phyloP scores from a whole-genome alignment of 805 yeast species.

The Sugiyamaella smithiae region DNA sequence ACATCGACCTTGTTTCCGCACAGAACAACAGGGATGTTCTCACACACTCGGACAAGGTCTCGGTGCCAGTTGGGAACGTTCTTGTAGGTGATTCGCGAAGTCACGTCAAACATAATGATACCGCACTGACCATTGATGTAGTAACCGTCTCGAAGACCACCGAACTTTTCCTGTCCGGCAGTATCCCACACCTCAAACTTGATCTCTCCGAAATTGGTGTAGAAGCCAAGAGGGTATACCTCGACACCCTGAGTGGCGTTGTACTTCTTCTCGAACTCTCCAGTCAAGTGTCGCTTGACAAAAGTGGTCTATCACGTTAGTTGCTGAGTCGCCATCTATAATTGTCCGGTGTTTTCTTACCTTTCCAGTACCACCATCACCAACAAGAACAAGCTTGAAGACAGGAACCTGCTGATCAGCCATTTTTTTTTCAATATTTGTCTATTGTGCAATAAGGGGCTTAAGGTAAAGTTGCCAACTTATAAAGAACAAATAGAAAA shows the following conservation, averaged over 20 bases:
- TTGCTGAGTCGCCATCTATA: background rate
- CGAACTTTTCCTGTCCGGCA: slow-evolving; percentile 99
- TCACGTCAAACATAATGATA: slow-evolving; percentile 99
- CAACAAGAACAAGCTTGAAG: slow-evolving; percentile 97
- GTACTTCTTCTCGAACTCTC: slow-evolving; percentile 98
- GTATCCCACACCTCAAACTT: slow-evolving; percentile 99
- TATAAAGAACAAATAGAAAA: slow-evolving; percentile 11
- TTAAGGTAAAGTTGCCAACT: slow-evolving; percentile 2
- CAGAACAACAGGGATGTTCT: slow-evolving; percentile 97
- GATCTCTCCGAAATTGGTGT: slow-evolving; percentile 98
- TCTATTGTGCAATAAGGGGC: slow-evolving; percentile 1
- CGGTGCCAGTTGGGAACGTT: slow-evolving; percentile 99
- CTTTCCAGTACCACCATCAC: slow-evolving; percentile 99
- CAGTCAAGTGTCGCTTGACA: slow-evolving; percentile 97
- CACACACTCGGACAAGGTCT: slow-evolving; percentile 99
- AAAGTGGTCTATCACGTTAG: slow-evolving; percentile 72
- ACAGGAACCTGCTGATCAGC: slow-evolving; percentile 69
- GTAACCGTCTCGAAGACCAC: slow-evolving; percentile 99
- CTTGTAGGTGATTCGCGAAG: slow-evolving; percentile 98
- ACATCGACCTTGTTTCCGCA: slow-evolving; percentile 99
- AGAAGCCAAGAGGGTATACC: slow-evolving; percentile 97
- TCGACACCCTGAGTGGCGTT: slow-evolving; percentile 99
- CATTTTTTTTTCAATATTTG: slow-evolving; percentile 24
- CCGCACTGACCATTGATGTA: slow-evolving; percentile 99
- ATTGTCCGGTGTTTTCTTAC: slow-evolving; percentile 37